A percentile compares a stretch with the other conserved stretches of the same genome.
phyloP scores from a whole-genome alignment of 768 basidiomycete genomes.

The Serendipita sp. region DNA sequence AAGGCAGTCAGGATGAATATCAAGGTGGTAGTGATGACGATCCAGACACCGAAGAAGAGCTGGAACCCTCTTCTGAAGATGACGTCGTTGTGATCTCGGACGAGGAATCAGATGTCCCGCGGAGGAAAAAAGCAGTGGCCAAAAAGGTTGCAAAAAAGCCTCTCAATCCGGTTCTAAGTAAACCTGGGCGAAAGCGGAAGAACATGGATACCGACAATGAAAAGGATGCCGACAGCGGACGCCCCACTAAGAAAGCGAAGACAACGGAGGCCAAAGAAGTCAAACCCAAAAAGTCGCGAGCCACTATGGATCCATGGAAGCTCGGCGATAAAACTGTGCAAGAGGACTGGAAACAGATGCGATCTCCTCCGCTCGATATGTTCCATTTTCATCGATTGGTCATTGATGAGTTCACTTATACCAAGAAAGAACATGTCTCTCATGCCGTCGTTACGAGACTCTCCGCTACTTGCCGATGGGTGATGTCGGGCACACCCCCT shows the following conservation, averaged over 20 bases:
- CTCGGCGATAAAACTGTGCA: slow-evolving; percentile 44
- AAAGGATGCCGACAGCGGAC: slow-evolving; percentile 19
- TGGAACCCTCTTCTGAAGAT: neutral
- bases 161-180: slow-evolving; percentile 14
- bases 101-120: neutral
- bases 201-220: slow-evolving; percentile 15
- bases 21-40: neutral
- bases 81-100: neutral
- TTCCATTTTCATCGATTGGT: slow-evolving; percentile 83
- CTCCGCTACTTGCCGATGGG: slow-evolving; percentile 72
- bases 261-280: slow-evolving; percentile 12
- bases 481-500: slow-evolving; percentile 92
- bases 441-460: slow-evolving; percentile 47
- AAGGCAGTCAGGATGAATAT: neutral
- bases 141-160: neutral
- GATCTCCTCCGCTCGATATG: slow-evolving; percentile 74
- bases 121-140: neutral
- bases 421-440: slow-evolving; percentile 62
- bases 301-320: slow-evolving; percentile 46
- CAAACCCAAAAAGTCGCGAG: slow-evolving; percentile 14
- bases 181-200: slow-evolving; percentile 28
- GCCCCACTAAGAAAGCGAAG: slow-evolving; percentile 37
- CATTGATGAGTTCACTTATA: slow-evolving; percentile 89
- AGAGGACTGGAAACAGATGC: slow-evolving; percentile 63
- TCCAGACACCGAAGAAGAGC: neutral